Conservation (phyloP, 2,329 filamentous ascomycete genomes). For the Fusarium tjaetaba region DNA sequence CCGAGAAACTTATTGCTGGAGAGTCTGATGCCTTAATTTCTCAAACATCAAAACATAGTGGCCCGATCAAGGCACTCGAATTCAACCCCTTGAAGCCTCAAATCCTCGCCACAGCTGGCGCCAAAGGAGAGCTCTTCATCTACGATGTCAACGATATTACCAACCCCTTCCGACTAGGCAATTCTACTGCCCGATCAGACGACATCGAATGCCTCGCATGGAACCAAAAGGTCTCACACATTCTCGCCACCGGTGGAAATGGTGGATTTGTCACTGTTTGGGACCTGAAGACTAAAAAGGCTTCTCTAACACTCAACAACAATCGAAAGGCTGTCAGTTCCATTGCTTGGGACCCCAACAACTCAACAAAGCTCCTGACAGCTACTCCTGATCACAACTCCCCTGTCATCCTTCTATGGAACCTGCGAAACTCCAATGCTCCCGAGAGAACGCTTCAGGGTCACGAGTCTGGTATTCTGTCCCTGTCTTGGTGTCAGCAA, state of each 20-base stretch:
- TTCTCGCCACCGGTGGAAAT: constrained; percentile 90
- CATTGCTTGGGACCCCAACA: constrained; percentile 96
- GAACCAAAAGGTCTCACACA: constrained; percentile 98
- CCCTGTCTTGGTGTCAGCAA: constrained; percentile 93
- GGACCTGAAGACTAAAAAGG: constrained; percentile 98
- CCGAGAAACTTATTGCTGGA: constrained; percentile 70
- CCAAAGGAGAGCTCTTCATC: constrained; percentile 95
- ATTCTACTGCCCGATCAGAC: constrained; percentile 86
- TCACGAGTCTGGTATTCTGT: constrained; percentile 94
- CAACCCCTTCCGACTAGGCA: constrained; percentile 89
- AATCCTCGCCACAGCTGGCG: constrained; percentile 89
- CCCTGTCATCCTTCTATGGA: constrained; percentile 91
- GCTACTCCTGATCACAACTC: constrained; percentile 89
- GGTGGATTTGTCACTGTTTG: constrained; percentile 97
- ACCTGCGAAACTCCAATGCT: constrained; percentile 93
- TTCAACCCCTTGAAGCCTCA: constrained; percentile 95
- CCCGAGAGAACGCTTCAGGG: constrained; percentile 88
- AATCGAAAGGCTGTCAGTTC: constrained; percentile 94
- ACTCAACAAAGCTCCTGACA: constrained; percentile 92
- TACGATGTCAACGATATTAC: constrained; percentile 92
- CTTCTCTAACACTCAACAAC: constrained; percentile 94
- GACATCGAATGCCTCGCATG: constrained; percentile 97
- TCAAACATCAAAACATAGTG: constrained; percentile 88
- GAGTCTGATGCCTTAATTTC: constrained; percentile 81
- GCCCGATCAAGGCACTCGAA: constrained; percentile 91